Conservation (phyloP, 352 stramenopile genomes). For the Thalassiosira exigua region DNA sequence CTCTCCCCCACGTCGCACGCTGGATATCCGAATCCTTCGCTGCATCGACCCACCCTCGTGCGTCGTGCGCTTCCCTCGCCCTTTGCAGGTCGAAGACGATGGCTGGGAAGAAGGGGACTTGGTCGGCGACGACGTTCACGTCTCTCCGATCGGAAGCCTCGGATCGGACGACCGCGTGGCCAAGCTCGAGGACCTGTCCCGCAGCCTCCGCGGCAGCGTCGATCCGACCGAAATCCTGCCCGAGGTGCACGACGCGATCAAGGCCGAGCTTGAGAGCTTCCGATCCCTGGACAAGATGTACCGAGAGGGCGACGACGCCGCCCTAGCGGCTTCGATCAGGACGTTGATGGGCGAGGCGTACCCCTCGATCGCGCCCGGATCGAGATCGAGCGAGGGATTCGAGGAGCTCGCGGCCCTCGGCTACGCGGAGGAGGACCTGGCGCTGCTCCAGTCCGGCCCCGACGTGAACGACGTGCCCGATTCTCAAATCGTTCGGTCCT, state of each 20-base stretch:
- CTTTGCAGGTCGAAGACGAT: too few species aligned
- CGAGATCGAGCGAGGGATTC: background rate
- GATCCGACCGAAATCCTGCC: background rate
- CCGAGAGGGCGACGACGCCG: slow-evolving; percentile 1
- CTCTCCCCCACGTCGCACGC: too few species aligned
- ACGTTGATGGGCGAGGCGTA: background rate
- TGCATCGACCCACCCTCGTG: too few species aligned
- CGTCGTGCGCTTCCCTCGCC: too few species aligned
- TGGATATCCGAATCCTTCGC: too few species aligned
- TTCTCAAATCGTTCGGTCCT: background rate
- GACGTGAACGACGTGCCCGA: background rate
- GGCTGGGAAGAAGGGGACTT: too few species aligned
- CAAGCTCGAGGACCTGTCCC: background rate
- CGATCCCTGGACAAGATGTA: slow-evolving; percentile 11
- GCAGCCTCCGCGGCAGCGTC: background rate
- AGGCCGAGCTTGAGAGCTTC: background rate
- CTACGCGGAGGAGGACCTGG: background rate
- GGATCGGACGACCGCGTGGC: too few species aligned
- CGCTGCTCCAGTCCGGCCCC: background rate
- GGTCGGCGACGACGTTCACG: too few species aligned
- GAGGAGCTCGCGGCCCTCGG: background rate
- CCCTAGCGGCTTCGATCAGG: background rate
- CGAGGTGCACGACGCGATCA: slow-evolving; percentile 1
- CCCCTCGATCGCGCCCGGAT: background rate
- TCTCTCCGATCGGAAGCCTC: too few species aligned